Conservation (phyloP, 805 yeast genomes). For the Metschnikowia koreensis region DNA sequence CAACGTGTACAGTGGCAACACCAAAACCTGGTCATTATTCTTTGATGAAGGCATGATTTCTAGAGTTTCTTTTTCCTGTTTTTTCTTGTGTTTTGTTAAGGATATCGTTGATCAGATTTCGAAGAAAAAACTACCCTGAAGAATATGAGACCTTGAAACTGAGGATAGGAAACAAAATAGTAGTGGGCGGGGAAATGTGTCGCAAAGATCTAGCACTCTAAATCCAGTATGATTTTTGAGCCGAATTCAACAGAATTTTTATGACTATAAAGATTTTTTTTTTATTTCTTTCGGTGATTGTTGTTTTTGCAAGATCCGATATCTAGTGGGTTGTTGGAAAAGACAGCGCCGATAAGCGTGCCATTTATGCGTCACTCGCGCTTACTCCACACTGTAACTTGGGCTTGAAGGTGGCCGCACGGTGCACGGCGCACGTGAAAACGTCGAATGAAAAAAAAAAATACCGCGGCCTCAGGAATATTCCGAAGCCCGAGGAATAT, state of each 20-base stretch:
- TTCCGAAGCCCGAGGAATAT: not conserved
- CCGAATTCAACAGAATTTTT: no score
- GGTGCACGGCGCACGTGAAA: not conserved
- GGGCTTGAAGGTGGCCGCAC: not conserved
- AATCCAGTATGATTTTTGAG: no score
- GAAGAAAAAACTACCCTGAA: no score
- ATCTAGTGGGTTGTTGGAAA: not conserved
- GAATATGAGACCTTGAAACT: no score
- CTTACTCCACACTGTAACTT: not conserved
- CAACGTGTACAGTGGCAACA: slow-evolving; percentile 40
- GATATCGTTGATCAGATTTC: no score
- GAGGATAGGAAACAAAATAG: no score
- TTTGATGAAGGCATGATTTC: not conserved
- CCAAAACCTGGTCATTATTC: slow-evolving; percentile 15
- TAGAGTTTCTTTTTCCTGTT: not conserved
- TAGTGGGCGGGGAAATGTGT: no score
- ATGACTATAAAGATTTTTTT: no score
- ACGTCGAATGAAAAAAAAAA: not conserved
- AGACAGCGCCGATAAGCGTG: not conserved
- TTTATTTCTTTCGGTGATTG: not conserved
- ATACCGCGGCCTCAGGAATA: not conserved
- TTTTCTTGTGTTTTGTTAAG: no score
- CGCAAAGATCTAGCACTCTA: no score
- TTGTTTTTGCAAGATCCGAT: not conserved
- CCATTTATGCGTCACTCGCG: not conserved